phyloP scores from a whole-genome alignment of 306 rosid genomes.

The Trifolium subterraneum region DNA sequence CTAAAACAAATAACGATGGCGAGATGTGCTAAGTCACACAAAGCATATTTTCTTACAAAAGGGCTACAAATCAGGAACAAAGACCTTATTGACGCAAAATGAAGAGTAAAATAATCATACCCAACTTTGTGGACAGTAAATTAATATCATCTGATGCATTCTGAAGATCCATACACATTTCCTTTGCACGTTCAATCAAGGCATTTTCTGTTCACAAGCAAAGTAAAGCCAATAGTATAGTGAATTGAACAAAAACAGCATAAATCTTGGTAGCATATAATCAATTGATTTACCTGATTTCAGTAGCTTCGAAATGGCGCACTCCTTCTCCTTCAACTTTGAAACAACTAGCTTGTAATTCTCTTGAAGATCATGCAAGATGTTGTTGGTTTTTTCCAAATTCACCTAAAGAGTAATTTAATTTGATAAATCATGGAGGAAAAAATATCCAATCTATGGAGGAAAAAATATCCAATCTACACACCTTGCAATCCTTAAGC shows the following conservation, averaged over 20 bases:
- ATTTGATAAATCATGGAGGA: conserved; percentile 18
- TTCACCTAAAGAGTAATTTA: conserved; percentile 54
- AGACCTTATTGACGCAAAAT: conserved; percentile 6
- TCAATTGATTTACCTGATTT: conserved; percentile 63
- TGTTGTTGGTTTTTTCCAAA: conserved; percentile 61
- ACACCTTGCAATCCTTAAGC: conserved; percentile 83
- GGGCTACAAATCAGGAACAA: background rate
- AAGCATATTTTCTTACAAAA: conserved; percentile 27
- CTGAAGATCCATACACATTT: conserved; percentile 70
- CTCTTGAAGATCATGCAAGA: conserved; percentile 75
- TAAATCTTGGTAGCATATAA: background rate
- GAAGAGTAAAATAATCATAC: conserved; percentile 48
- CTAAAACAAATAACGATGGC: background rate
- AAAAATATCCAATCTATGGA: background rate
- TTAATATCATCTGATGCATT: conserved; percentile 72
- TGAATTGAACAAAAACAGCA: conserved; percentile 28
- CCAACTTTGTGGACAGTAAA: conserved; percentile 67
- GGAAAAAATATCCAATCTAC: background rate
- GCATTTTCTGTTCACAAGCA: conserved; percentile 62
- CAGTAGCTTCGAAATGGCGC: conserved; percentile 68
- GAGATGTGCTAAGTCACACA: background rate
- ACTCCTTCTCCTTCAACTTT: conserved; percentile 76
- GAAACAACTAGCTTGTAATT: conserved; percentile 59
- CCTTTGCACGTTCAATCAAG: conserved; percentile 78
- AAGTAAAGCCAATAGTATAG: conserved; percentile 29